Percentiles rank a stretch among this genome's conserved stretches.
phyloP scores from a whole-genome alignment of 2,329 filamentous ascomycete genomes.

The Sporothrix protearum region DNA sequence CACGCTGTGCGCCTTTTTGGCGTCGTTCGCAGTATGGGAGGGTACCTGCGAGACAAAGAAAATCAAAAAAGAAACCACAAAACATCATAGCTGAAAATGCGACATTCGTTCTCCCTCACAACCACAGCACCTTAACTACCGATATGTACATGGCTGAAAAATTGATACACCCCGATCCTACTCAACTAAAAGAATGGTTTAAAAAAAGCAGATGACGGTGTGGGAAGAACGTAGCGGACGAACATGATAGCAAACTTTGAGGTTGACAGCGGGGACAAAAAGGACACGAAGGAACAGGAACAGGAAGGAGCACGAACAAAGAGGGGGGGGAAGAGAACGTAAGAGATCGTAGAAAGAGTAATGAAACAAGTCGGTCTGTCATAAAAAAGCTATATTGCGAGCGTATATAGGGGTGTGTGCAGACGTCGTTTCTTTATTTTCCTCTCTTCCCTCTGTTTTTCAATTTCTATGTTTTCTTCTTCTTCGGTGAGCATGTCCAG shows the following conservation, averaged over 20 bases:
- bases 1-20: neutral
- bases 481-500: neutral
- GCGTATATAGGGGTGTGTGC: neutral
- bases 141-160: neutral
- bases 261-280: neutral
- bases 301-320: neutral
- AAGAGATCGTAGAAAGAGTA: neutral
- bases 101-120: neutral
- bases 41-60: neutral
- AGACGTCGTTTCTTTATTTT: neutral
- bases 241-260: neutral
- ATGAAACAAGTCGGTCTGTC: neutral
- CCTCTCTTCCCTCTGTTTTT: neutral
- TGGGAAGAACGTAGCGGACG: neutral
- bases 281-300: neutral
- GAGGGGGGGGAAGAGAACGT: neutral
- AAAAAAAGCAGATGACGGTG: neutral
- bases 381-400: neutral
- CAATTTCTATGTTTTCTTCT: neutral
- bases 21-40: neutral
- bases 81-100: neutral
- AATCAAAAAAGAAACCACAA: neutral
- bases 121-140: neutral
- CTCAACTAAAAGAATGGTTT: neutral
- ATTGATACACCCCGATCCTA: too few species aligned